A percentile compares a stretch with the other conserved stretches of the same genome.
Evolutionary conservation across 2,329 filamentous ascomycete species (phyloP).

Genomic region (Penicillium sp.): DNA sequence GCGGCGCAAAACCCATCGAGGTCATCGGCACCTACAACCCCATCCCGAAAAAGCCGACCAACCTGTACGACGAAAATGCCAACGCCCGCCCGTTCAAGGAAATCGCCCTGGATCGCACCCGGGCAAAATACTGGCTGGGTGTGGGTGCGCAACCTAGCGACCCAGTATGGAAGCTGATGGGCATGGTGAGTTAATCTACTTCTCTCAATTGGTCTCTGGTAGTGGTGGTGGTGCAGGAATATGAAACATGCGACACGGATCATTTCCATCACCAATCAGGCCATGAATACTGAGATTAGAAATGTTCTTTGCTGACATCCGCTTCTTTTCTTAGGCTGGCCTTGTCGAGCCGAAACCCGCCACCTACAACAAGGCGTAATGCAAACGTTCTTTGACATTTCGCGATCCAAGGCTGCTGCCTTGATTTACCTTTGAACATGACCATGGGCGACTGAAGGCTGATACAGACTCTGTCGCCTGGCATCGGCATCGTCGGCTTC

Average conservation of each 20-base stretch:
- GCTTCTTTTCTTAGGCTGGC: slow-evolving; percentile 25
- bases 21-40: slow-evolving; percentile 69
- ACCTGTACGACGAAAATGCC: slow-evolving; percentile 44
- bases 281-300: too few species aligned
- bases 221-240: too few species aligned
- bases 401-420: too few species aligned
- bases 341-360: slow-evolving; percentile 29
- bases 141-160: slow-evolving; percentile 94
- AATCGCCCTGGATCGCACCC: slow-evolving; percentile 72
- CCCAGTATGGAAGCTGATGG: slow-evolving; percentile 76
- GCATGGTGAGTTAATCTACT: slow-evolving; percentile 56
- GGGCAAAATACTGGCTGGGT: slow-evolving; percentile 93
- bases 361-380: slow-evolving; percentile 20
- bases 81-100: slow-evolving; percentile 77
- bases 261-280: too few species aligned
- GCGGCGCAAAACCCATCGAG: slow-evolving; percentile 84
- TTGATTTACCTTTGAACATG: too few species aligned
- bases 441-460: too few species aligned
- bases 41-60: slow-evolving; percentile 49
- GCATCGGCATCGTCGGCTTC: not conserved
- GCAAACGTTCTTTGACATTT: not conserved
- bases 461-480: too few species aligned
- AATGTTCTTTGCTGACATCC: not conserved
- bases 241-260: too few species aligned
- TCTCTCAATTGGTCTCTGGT: not conserved